Evolutionary conservation across 345 rosid species (phyloP), one percentile per base, ranked within the genome.

Genomic region (Laguncularia racemosa): DNA sequence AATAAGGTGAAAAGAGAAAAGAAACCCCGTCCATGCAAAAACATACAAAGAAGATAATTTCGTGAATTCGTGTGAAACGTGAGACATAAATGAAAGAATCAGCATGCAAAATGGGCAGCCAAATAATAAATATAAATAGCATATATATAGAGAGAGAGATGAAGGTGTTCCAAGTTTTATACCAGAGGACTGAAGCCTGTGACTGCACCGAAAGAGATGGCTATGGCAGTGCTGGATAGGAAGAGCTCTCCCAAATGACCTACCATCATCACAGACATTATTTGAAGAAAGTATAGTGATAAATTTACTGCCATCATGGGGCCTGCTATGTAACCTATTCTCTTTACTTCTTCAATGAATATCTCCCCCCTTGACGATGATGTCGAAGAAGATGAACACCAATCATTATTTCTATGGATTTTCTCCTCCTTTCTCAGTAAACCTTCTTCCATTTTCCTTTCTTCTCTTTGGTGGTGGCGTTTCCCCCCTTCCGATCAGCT

Each of bases 191-290:
- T 73, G 59, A 69, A 75, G 55, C 84, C 84, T 20, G 76, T 72
- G 65, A 73, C 84, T 20, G 28, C 55, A 16, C 53, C 48, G 44
- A 79, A 63, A 49, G 84, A 75, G 46, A 68, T 28, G 63, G 81
- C 81, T 1, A 79, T 62, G 59, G 84, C 69, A 2, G 84, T 43
- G 70, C 78, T 67, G 26, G 84, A 70, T 52, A 79, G 84, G 9
- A 55, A 49, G 16, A 75, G 81, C 67, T 79, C 65, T 9, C 78
- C 76, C 0, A 73, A 67, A 16, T 78, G 83, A 43, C 83, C 83
- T 6, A 68, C 79, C 78, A 76, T 76, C 74, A 70, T 79, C 61
- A 67, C 46, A 3, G 78, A 70, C 8, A 70, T 18, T 12, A 79
- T 60, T 52, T 76, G 81, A 18, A 75, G 52, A 11, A 60, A 57